Evolutionary conservation across 805 yeast genomes (phyloP), one percentile per base, ranked within the genome.

Genomic region (Schwanniomyces vanrijiae): DNA sequence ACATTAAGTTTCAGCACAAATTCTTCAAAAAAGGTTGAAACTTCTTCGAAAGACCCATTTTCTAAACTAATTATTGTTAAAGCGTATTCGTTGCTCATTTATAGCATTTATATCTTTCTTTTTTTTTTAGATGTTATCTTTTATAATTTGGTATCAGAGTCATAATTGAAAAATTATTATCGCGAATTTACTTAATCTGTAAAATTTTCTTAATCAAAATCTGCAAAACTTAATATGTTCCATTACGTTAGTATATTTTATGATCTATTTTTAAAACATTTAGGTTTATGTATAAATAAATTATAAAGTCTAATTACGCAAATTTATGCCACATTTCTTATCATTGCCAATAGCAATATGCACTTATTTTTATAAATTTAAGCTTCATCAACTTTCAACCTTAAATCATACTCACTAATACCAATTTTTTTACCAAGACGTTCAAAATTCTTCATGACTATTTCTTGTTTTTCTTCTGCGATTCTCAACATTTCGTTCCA

Each of bases 391-490:
- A 37, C 13, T 13, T 37, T 38, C 56, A 34, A 34, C 53, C 81
- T 76, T 42, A 80, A 68, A 48, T 81, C 83, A 49, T 62, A 74
- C 55, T 81, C 85, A 55, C 82, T 78, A 45, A 79, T 61, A 3
- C 85, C 86, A n/a, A 80, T 73, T 0, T 52, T 57, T 2, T 71
- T 69, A 3, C 83, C 84, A 31, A 79, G 65, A 45, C 67, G 68
- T 35, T 67, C 62, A 51, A 68, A 77, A 49, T 76, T 73, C 22
- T 56, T 45, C 52, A 65, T 47, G 47, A 70, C 70, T 13, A 55
- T 55, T 11, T 55, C 49, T 29, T 68, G 67, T 49, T 76, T 71
- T 34, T 55, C 55, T 20, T 66, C 73, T 3, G 77, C 75, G 53
- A 75, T 71, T 31, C 60, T 56, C 26, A 70, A 71, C 70, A 81